Evolutionary conservation across 2,329 filamentous ascomycete species (phyloP).

Genomic region (Mycosphaerella arachidis): DNA sequence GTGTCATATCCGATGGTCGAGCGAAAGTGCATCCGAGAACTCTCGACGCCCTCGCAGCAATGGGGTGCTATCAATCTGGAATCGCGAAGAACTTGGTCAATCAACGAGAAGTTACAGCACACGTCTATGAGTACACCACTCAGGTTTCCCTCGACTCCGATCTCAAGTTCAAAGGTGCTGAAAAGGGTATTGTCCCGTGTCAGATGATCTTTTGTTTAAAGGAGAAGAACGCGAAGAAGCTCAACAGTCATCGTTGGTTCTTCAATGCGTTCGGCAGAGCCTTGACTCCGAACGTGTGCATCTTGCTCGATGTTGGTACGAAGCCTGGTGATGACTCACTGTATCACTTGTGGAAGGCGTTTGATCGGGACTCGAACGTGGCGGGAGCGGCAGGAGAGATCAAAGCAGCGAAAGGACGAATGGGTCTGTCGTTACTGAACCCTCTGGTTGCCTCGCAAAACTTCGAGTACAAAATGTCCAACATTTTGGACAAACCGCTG

Average conservation of each 20-base stretch:
- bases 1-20: slow-evolving; percentile 90
- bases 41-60: slow-evolving; percentile 86
- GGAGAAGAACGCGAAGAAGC: slow-evolving; percentile 94
- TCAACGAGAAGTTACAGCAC: slow-evolving; percentile 86
- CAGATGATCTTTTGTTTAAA: slow-evolving; percentile 99
- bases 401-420: slow-evolving; percentile 89
- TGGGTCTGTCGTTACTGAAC: slow-evolving; percentile 78
- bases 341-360: slow-evolving; percentile 99
- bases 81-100: slow-evolving; percentile 99
- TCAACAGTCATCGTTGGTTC: slow-evolving; percentile 98
- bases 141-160: slow-evolving; percentile 94
- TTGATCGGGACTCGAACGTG: slow-evolving; percentile 95
- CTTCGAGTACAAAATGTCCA: slow-evolving; percentile 99
- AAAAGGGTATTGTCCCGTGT: slow-evolving; percentile 96
- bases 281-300: slow-evolving; percentile 92
- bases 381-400: slow-evolving; percentile 97
- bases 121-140: slow-evolving; percentile 98
- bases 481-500: slow-evolving; percentile 94
- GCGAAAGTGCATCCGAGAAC: slow-evolving; percentile 91
- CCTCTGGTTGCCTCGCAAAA: slow-evolving; percentile 95
- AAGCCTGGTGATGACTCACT: slow-evolving; percentile 82
- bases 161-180: slow-evolving; percentile 96
- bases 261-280: slow-evolving; percentile 96
- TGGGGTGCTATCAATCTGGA: slow-evolving; percentile 96
- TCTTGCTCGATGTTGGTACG: slow-evolving; percentile 92